Evolutionary conservation across 441 rosid genomes (phyloP).

Genomic region (Raphanus hybrid): DNA sequence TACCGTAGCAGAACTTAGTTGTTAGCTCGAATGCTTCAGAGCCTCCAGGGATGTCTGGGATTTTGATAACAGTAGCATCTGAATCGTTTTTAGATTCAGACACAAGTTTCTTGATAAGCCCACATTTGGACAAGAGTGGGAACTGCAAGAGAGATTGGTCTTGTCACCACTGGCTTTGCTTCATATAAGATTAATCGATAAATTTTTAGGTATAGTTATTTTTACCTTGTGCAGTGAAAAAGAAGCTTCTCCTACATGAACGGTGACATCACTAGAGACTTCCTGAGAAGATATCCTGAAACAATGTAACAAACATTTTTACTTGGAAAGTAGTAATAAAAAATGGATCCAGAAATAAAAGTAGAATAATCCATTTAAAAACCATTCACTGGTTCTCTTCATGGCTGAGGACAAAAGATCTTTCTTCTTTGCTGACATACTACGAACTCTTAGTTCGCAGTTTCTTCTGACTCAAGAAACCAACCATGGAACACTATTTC

Average conservation of each 20-base stretch:
- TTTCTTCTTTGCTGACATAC: constrained; percentile 71
- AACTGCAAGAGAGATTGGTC: constrained; percentile 49
- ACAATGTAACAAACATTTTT: background rate
- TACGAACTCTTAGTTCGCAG: constrained; percentile 37
- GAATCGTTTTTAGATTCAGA: constrained; percentile 55
- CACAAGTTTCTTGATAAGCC: constrained; percentile 56
- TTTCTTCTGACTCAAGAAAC: constrained; percentile 36
- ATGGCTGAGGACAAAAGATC: constrained; percentile 84
- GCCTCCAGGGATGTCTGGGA: constrained; percentile 62
- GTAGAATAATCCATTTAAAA: background rate
- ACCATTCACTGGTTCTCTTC: constrained; percentile 99
- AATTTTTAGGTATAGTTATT: constrained; percentile 2
- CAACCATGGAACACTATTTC: constrained; percentile 40
- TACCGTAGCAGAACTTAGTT: constrained; percentile 74
- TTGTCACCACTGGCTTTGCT: background rate
- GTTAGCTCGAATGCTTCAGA: constrained; percentile 67
- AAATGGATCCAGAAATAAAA: background rate
- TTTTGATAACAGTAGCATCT: constrained; percentile 51
- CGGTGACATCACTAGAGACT: constrained; percentile 85
- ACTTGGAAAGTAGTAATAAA: background rate
- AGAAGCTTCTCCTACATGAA: constrained; percentile 74
- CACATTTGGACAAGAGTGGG: constrained; percentile 69
- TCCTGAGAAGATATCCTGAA: constrained; percentile 96
- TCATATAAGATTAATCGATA: too few relatives aligned
- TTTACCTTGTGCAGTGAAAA: constrained; percentile 84